phyloP scores from a whole-genome alignment of 345 rosid genomes.

The Erodium maritimum region DNA sequence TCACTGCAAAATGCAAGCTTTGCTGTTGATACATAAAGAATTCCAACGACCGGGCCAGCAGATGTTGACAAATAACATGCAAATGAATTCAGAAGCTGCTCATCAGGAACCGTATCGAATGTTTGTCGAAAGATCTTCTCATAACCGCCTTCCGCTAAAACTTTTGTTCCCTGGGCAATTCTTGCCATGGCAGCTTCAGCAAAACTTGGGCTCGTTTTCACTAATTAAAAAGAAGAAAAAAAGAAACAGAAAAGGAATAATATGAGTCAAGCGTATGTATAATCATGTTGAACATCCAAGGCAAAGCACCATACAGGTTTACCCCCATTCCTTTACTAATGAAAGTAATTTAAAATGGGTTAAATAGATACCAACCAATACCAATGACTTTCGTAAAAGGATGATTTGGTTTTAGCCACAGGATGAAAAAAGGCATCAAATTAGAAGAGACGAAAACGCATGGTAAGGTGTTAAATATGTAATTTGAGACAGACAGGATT shows the following conservation, averaged over 20 bases:
- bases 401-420: no score
- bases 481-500: no score
- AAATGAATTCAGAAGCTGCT: constrained; percentile 22
- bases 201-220: constrained; percentile 37
- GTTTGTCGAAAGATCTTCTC: constrained; percentile 32
- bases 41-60: constrained; percentile 41
- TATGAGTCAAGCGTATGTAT: background rate
- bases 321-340: no score
- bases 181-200: constrained; percentile 38
- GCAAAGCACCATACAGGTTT: no score
- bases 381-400: no score
- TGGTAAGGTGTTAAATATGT: no score
- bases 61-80: constrained; percentile 36
- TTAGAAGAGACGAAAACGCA: no score
- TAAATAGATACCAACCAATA: no score
- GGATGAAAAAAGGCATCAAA: no score
- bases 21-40: constrained; percentile 28
- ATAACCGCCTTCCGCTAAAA: constrained; percentile 33
- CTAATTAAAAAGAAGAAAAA: constrained; percentile 6
- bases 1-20: constrained; percentile 39
- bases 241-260: background rate
- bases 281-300: no score
- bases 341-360: no score
- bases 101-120: constrained; percentile 33
- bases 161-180: constrained; percentile 35